A percentile compares a stretch with the other conserved stretches of the same genome.
phyloP scores from a whole-genome alignment of 805 yeast genomes.

The Ogataea nitratoaversa region DNA sequence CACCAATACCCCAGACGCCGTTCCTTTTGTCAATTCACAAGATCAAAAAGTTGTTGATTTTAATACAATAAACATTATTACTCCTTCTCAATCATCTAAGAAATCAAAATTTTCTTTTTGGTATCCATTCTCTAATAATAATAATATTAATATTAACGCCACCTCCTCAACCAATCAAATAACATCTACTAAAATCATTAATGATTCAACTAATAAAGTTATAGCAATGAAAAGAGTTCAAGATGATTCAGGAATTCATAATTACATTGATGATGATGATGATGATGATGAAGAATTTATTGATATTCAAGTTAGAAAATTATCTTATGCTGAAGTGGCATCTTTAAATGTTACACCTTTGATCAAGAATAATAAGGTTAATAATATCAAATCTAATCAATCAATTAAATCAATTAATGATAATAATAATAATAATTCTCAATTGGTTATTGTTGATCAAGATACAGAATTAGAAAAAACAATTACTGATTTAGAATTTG shows the following conservation, averaged over 20 bases:
- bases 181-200: slow-evolving; percentile 3
- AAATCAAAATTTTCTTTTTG: slow-evolving; percentile 16
- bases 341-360: slow-evolving; percentile 23
- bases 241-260: slow-evolving; percentile 12
- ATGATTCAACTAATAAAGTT: slow-evolving; percentile 22
- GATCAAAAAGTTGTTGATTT: slow-evolving; percentile 22
- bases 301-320: slow-evolving; percentile 40
- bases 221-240: slow-evolving; percentile 30
- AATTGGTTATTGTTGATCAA: slow-evolving; percentile 29
- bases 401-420: not conserved
- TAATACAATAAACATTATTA: slow-evolving; percentile 16
- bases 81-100: slow-evolving; percentile 3
- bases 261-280: too few relatives aligned
- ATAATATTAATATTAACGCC: not conserved
- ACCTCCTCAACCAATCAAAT: not conserved
- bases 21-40: too few relatives aligned
- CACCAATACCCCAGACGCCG: slow-evolving; percentile 2
- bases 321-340: slow-evolving; percentile 54
- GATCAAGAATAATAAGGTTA: not conserved
- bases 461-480: slow-evolving; percentile 29
- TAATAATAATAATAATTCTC: not conserved
- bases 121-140: slow-evolving; percentile 15
- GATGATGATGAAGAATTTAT: slow-evolving; percentile 42
- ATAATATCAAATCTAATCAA: not conserved
- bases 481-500: slow-evolving; percentile 30